A percentile compares a stretch with the other conserved stretches of the same genome.
These are phyloP conservation scores for Effrenium voratum DNA, from an alignment of 73 alveolate genomes.

Conservation along the genomic window DNA sequence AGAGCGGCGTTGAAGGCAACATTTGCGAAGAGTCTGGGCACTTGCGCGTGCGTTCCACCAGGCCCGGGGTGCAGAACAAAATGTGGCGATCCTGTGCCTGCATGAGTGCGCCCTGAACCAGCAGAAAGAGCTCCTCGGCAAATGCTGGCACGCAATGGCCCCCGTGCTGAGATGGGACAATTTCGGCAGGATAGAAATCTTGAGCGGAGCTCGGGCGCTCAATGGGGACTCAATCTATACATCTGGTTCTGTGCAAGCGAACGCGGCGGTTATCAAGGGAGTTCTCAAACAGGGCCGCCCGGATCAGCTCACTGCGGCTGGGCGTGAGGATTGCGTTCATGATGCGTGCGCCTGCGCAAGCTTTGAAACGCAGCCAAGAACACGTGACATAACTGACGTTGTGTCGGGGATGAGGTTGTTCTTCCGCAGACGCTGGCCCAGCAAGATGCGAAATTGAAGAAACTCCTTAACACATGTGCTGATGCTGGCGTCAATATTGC, in stretches of 20 bases:
- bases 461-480: slow-evolving; percentile 35
- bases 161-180: not conserved
- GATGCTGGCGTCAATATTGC: slow-evolving; percentile 38
- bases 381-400: too few species aligned
- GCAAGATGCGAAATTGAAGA: slow-evolving; percentile 45
- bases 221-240: slow-evolving; percentile 46
- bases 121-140: slow-evolving; percentile 50
- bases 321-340: not conserved
- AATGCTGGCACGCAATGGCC: not conserved
- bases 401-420: too few species aligned
- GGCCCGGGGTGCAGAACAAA: slow-evolving; percentile 10
- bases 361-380: too few species aligned
- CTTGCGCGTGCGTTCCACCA: not conserved
- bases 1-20: not conserved
- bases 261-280: slow-evolving; percentile 61
- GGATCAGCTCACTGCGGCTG: slow-evolving; percentile 25
- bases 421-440: slow-evolving; percentile 44
- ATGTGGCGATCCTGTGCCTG: slow-evolving; percentile 53
- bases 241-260: slow-evolving; percentile 33
- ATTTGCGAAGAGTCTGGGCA: not conserved
- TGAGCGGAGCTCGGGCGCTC: slow-evolving; percentile 76
- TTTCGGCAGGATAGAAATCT: slow-evolving; percentile 11
- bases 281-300: slow-evolving; percentile 29
- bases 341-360: not conserved
- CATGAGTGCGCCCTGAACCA: slow-evolving; percentile 31